Evolutionary conservation across 306 rosid genomes (phyloP), one percentile per base, ranked within the genome.

Genomic region (Vigna hirtella): DNA sequence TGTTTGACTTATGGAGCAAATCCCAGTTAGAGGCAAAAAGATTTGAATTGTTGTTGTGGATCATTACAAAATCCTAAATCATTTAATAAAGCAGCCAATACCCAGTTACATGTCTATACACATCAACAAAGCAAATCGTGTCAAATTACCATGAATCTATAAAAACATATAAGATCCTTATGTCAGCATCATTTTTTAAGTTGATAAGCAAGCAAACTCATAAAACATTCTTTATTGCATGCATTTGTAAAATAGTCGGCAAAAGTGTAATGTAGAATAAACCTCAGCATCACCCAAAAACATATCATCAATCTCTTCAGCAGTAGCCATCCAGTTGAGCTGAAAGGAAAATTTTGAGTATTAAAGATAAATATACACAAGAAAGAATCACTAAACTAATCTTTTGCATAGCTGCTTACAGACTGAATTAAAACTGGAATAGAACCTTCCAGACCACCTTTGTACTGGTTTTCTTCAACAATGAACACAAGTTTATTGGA

Each of bases 231-330:
- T 43, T 32, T 26, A 24, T 59, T 18, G 65, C 43, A 45, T 7
- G 49, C 34, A 67, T 17, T 65, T 76, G 38, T 20, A 16, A 17
- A 30, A 65, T 66, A 66, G 48, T 62, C 34, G 2, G 61, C 15
- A 77, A 76, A 73, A 34, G 43, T 18, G 43, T 42, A 43, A 47
- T 40, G 22, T 38, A 45, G 10, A 15, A 50, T 79, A 49, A 79
- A 93, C 98, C 97, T 93, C 97, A 0, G 98, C 98, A 79, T 93
- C 98, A 11, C 95, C 98, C 73, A 91, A 77, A 85, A 89, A 93
- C 73, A 90, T 77, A 74, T 93, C 98, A 30, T 93, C 98, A 71
- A 93, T 87, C 87, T 90, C 93, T 85, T 93, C 98, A 16, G 98
- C 98, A 62, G 87, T 81, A 71, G 76, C 86, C 88, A 93, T 34